phyloP scores from a whole-genome alignment of 2,329 filamentous ascomycete genomes.

The Penicillium sp. region DNA sequence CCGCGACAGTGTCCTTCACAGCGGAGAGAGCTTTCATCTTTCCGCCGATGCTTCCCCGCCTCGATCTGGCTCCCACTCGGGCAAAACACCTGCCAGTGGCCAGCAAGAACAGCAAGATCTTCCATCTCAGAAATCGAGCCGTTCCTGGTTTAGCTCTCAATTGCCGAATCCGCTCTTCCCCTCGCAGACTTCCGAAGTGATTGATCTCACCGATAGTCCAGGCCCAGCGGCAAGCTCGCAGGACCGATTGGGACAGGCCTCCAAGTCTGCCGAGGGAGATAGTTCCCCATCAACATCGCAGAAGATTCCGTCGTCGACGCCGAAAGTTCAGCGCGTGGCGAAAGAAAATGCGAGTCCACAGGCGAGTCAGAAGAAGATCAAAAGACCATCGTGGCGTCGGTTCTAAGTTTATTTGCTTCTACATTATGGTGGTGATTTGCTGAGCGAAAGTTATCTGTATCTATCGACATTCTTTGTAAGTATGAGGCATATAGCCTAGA shows the following conservation, averaged over 20 bases:
- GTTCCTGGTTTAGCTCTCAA: too few species aligned
- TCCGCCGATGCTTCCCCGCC: constrained; percentile 6
- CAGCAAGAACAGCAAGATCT: constrained; percentile 7
- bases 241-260: background rate
- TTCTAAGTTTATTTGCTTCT: constrained; percentile 1
- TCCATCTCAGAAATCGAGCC: constrained; percentile 3
- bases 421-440: too few species aligned
- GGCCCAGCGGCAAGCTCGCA: background rate
- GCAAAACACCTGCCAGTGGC: constrained; percentile 10
- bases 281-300: constrained; percentile 12
- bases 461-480: background rate
- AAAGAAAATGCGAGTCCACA: constrained; percentile 19
- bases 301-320: constrained; percentile 20
- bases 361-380: constrained; percentile 11
- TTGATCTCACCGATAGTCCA: constrained; percentile 17
- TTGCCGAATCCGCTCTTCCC: background rate
- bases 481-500: background rate
- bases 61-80: constrained; percentile 7
- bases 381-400: constrained; percentile 10
- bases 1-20: constrained; percentile 11
- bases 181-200: constrained; percentile 14
- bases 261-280: background rate
- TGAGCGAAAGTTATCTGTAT: background rate
- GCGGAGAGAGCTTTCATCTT: constrained; percentile 13
- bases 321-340: constrained; percentile 13